Base-by-base conservation (phyloP, 1,284 basidiomycete species). In the Sanghuangporus sanghuang region DNA sequence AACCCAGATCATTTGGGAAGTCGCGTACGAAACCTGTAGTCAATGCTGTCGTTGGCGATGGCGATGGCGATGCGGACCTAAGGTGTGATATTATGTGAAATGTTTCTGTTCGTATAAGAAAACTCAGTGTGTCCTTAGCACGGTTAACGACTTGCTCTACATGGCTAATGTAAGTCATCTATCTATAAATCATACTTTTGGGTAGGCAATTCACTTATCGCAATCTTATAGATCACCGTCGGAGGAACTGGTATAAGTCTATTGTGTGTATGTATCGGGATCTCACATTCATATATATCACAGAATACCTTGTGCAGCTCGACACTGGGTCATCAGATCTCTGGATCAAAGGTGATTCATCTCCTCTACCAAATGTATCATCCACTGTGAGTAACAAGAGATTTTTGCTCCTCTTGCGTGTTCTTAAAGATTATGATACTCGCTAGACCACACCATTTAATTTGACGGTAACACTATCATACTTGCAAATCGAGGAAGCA, bases 291-390 rank as follows among this genome's bases (percentile, higher is more conserved):
- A 53, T 35, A 18, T 68, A 27, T 57, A 36, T 11, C 21, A 9
- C 42, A 90, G 87, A 78, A 14, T 89, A 87, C 71, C 75, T 80
- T 52, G 81, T 92, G 6, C 90, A 92, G 73, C 76, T 93, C 53
- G 90, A 93, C 73, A 92, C 90, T 0, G 90, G 90, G 62, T 92
- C 90, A 11, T 90, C 83, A 64, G 90, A 93, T 74, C 78, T 93
- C n/a, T 92, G 90, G 86, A 78, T 92, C 57, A 79, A 85, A 69
- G 82, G 82, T 27, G 57, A 76, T 4, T 69, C 73, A 1, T 77
- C 75, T 50, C 81, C 86, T 11, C 71, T 89, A 63, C 84, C 87
- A 11, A 79, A 81, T 66, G 71, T 79, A 38, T 75, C 76, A 16
- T 72, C 76, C 62, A 87, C 83, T 39, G 89, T 89, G 67, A 72